These are phyloP conservation scores for Zopfia rhizophila DNA, from an alignment of 2,329 filamentous ascomycete genomes.

Conservation along the genomic window DNA sequence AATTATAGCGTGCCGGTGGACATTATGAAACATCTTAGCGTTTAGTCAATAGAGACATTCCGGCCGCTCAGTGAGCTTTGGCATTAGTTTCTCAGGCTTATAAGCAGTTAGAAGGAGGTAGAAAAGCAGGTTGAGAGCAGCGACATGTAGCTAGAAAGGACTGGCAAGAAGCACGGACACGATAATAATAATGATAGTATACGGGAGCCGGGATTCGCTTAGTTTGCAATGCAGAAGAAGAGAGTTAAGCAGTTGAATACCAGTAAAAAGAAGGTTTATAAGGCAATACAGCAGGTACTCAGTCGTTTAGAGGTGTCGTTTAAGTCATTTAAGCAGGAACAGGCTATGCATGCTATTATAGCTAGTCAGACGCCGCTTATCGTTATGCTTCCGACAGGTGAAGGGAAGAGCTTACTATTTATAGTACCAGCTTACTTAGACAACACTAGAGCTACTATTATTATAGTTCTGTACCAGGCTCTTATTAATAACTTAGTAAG, in stretches of 20 bases:
- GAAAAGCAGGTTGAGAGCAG: no score
- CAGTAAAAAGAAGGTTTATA: no score
- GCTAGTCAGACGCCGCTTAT: slow-evolving; percentile 16
- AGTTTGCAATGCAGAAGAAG: no score
- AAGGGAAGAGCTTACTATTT: slow-evolving; percentile 30
- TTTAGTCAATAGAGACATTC: slow-evolving; percentile 29
- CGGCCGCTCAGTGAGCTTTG: slow-evolving; percentile 17
- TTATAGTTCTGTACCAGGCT: slow-evolving; percentile 22
- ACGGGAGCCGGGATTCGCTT: no score
- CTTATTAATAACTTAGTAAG: slow-evolving; percentile 20
- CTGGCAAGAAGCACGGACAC: no score
- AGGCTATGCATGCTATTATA: no score
- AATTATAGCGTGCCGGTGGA: slow-evolving; percentile 28
- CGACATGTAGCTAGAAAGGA: no score
- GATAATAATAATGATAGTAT: no score
- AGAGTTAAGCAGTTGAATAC: no score
- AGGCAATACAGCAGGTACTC: no score
- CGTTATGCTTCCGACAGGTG: slow-evolving; percentile 22
- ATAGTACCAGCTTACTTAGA: slow-evolving; percentile 26
- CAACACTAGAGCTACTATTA: slow-evolving; percentile 19
- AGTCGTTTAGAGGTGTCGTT: no score
- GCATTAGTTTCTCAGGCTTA: slow-evolving; percentile 14
- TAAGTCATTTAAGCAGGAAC: no score
- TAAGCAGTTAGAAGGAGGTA: slow-evolving; percentile 2
- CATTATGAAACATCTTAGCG: slow-evolving; percentile 33